Evolutionary conservation across 2,329 filamentous ascomycete species (phyloP).

Genomic region (Xylogone sp.): DNA sequence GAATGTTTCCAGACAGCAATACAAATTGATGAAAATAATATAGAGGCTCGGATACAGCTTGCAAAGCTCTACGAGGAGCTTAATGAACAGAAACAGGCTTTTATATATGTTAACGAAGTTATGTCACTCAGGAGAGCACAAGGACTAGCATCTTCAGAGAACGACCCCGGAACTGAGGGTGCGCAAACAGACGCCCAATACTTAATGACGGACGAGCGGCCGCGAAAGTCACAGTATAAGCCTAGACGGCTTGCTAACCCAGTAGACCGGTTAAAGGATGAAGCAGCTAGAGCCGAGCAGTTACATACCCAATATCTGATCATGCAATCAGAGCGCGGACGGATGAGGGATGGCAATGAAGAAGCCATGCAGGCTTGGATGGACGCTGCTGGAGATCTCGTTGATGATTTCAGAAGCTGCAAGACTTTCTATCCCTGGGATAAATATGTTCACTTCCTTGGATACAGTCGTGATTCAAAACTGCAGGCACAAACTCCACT

Average conservation of each 20-base stretch:
- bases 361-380: conserved; percentile 44
- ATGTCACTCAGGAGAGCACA: conserved; percentile 47
- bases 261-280: conserved; percentile 34
- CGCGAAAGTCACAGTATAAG: conserved; percentile 6
- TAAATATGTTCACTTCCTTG: conserved; percentile 57
- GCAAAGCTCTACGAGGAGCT: conserved; percentile 80
- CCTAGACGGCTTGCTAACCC: conserved; percentile 13
- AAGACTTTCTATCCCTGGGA: conserved; percentile 66
- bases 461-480: conserved; percentile 26
- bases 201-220: conserved; percentile 25
- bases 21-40: conserved; percentile 65
- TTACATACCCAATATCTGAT: conserved; percentile 35
- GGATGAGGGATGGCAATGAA: conserved; percentile 24
- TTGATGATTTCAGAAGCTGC: conserved; percentile 60
- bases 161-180: conserved; percentile 5
- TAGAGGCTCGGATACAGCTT: conserved; percentile 74
- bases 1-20: conserved; percentile 73
- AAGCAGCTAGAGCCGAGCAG: conserved; percentile 23
- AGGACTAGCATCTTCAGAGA: conserved; percentile 15
- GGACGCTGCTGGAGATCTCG: conserved; percentile 53
- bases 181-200: background rate
- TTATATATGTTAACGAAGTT: conserved; percentile 73
- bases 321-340: conserved; percentile 34
- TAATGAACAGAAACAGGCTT: conserved; percentile 70
- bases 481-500: conserved; percentile 20